Evolutionary conservation across 2,329 filamentous ascomycete species (phyloP).

Genomic region (Aspergillus sp.): DNA sequence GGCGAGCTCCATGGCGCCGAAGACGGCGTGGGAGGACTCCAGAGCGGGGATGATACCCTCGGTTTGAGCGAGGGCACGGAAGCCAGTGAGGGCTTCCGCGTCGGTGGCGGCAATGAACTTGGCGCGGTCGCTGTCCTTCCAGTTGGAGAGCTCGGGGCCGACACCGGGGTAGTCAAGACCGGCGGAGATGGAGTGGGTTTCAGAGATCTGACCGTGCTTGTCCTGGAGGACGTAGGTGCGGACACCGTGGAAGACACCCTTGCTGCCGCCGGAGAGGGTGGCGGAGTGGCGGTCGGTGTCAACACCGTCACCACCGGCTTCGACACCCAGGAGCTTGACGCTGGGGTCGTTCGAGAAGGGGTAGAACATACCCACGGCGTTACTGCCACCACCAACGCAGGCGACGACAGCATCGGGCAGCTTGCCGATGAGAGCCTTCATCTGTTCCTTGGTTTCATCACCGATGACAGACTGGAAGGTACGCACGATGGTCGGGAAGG

Average conservation of each 20-base stretch:
- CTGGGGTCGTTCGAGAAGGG: slow-evolving; percentile 83
- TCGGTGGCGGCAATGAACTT: slow-evolving; percentile 91
- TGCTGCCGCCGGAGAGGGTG: slow-evolving; percentile 80
- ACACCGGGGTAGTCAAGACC: slow-evolving; percentile 97
- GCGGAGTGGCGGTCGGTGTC: slow-evolving; percentile 84
- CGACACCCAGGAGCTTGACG: slow-evolving; percentile 89
- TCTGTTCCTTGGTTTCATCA: slow-evolving; percentile 88
- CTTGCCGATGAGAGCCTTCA: slow-evolving; percentile 79
- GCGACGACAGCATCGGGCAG: slow-evolving; percentile 95
- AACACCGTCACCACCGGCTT: slow-evolving; percentile 90
- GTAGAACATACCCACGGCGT: slow-evolving; percentile 97
- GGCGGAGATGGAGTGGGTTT: slow-evolving; percentile 95
- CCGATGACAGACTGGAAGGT: slow-evolving; percentile 98
- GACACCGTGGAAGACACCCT: slow-evolving; percentile 93
- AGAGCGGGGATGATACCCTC: slow-evolving; percentile 97
- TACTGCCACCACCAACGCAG: slow-evolving; percentile 92
- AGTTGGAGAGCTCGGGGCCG: slow-evolving; percentile 84
- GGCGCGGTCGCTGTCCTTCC: slow-evolving; percentile 88
- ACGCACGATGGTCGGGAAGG: slow-evolving; percentile 94
- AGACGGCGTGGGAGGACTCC: slow-evolving; percentile 91
- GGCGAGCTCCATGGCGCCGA: slow-evolving; percentile 81
- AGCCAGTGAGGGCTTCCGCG: slow-evolving; percentile 83
- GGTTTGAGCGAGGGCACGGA: slow-evolving; percentile 78
- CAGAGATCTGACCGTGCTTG: slow-evolving; percentile 85
- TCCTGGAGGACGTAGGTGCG: slow-evolving; percentile 95